Percentiles rank a stretch among this genome's conserved stretches.
These are phyloP conservation scores for Boechera divaricarpa DNA, from an alignment of 345 rosid species.

Conservation along the genomic window DNA sequence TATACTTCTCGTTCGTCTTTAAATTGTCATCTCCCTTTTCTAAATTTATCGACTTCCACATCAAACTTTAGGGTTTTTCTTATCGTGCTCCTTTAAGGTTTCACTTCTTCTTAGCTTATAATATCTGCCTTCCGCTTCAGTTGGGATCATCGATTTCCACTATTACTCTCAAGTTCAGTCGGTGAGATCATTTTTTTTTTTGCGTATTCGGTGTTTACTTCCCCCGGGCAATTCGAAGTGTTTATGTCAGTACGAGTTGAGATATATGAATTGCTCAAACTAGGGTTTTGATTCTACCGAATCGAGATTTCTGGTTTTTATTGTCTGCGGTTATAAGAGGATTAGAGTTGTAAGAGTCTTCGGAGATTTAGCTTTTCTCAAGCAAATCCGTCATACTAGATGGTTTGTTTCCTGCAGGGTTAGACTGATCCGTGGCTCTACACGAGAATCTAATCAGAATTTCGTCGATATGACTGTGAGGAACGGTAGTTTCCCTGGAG, in stretches of 20 bases:
- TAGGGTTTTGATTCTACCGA: constrained; percentile 20
- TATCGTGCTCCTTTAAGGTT: constrained; percentile 22
- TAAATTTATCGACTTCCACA: not conserved
- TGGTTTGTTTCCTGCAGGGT: not conserved
- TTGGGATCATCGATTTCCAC: constrained; percentile 21
- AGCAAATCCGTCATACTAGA: constrained; percentile 2
- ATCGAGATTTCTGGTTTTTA: not conserved
- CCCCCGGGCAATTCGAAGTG: not conserved
- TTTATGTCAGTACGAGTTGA: not conserved
- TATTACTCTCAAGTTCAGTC: not conserved
- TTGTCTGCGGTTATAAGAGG: not conserved
- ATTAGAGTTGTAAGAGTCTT: not conserved
- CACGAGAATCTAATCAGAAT: not conserved
- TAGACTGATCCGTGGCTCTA: constrained; percentile 4
- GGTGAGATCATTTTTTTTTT: constrained; percentile 4
- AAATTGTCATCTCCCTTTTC: not conserved
- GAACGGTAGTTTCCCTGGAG: constrained; percentile 36
- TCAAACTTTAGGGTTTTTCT: not conserved
- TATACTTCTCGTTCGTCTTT: constrained; percentile 35
- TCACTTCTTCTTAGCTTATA: not conserved
- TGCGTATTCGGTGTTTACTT: not conserved
- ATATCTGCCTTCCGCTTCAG: constrained; percentile 14
- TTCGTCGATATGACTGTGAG: constrained; percentile 35
- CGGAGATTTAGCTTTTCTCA: not conserved
- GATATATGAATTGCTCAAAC: not conserved